Conservation (phyloP, 768 basidiomycete genomes). For the Boletus huronensis region DNA sequence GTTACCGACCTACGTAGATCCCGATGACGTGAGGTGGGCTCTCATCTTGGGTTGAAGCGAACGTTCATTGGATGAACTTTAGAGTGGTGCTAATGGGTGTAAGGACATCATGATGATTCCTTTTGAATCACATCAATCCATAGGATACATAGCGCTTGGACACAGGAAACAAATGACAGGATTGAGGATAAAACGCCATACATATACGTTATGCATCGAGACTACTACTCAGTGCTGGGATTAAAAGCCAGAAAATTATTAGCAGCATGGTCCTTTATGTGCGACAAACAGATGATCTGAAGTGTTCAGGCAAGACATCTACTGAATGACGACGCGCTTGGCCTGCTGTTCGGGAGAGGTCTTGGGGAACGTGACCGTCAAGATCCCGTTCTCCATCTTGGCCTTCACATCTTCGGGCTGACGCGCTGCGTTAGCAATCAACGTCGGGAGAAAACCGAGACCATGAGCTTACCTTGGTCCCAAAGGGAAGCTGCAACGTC, state of each 20-base stretch:
- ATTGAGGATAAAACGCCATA: not conserved
- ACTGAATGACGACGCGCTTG: conserved; percentile 35
- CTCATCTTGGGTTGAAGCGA: too few species aligned
- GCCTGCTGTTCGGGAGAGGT: conserved; percentile 37
- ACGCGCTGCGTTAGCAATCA: not conserved
- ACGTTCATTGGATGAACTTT: too few species aligned
- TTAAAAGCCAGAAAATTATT: not conserved
- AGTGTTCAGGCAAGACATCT: not conserved
- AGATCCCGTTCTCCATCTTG: conserved; percentile 44
- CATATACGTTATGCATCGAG: not conserved
- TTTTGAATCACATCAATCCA: too few species aligned
- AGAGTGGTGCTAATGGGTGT: too few species aligned
- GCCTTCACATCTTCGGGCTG: conserved; percentile 47
- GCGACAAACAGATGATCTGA: not conserved
- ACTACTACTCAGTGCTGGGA: too few species aligned
- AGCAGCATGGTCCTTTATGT: not conserved
- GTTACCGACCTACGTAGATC: too few species aligned
- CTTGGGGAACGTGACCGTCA: conserved; percentile 49
- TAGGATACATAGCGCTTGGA: not conserved
- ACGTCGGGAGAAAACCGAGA: not conserved
- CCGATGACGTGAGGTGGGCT: too few species aligned
- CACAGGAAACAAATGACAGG: not conserved
- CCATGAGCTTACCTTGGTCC: conserved; percentile 37
- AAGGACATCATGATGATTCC: too few species aligned
- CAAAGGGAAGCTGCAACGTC: conserved; percentile 43